Evolutionary conservation across 2,329 filamentous ascomycete genomes (phyloP).

Genomic region (Clarireedia paspali): DNA sequence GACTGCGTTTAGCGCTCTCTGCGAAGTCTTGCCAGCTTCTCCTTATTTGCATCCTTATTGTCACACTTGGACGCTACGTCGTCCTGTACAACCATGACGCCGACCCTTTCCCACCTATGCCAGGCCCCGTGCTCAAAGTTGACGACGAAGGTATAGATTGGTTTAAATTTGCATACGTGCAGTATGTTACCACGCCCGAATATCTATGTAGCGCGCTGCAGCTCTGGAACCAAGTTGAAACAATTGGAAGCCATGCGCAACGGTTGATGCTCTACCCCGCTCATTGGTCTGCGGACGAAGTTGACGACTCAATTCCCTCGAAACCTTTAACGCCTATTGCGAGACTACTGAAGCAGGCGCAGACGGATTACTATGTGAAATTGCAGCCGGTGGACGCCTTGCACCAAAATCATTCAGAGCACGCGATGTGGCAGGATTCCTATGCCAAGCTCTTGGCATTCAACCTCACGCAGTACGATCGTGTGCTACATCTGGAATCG

Average conservation of each 20-base stretch:
- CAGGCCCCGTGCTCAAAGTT: slow-evolving; percentile 14
- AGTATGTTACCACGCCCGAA: slow-evolving; percentile 23
- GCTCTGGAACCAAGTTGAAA: slow-evolving; percentile 25
- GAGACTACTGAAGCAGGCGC: slow-evolving; percentile 19
- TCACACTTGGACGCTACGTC: slow-evolving; percentile 17
- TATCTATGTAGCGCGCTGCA: slow-evolving; percentile 25
- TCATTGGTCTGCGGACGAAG: slow-evolving; percentile 20
- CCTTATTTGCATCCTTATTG: slow-evolving; percentile 11
- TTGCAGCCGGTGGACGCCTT: slow-evolving; percentile 21
- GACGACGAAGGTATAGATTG: slow-evolving; percentile 21
- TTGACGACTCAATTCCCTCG: slow-evolving; percentile 13
- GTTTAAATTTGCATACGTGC: slow-evolving; percentile 23
- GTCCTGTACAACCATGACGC: slow-evolving; percentile 20
- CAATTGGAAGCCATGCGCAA: slow-evolving; percentile 23
- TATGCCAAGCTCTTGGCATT: slow-evolving; percentile 26
- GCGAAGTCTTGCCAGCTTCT: slow-evolving; percentile 14
- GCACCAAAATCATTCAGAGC: slow-evolving; percentile 11
- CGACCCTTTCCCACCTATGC: slow-evolving; percentile 4
- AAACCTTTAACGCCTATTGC: slow-evolving; percentile 19
- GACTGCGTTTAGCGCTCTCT: slow-evolving; percentile 15
- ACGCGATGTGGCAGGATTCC: slow-evolving; percentile 21
- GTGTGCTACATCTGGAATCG: slow-evolving; percentile 21
- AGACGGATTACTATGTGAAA: slow-evolving; percentile 19
- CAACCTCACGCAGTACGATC: slow-evolving; percentile 24
- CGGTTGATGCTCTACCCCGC: slow-evolving; percentile 25